These are phyloP conservation scores for Salvia rosmarinus DNA, from an alignment of 257 asterid genomes.

Conservation along the genomic window DNA sequence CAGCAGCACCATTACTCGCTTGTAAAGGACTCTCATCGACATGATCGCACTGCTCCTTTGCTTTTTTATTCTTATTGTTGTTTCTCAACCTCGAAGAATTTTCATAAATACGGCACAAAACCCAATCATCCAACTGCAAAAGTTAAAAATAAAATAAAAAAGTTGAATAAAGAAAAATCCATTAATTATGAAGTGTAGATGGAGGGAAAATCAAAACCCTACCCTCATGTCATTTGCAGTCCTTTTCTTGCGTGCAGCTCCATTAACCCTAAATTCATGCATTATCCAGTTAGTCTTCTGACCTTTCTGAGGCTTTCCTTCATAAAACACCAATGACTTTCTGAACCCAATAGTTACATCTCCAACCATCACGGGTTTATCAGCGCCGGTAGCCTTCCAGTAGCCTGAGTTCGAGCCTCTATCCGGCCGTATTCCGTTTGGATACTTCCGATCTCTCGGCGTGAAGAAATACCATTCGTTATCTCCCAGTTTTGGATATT, in stretches of 20 bases:
- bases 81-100: not conserved
- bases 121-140: conserved; percentile 26
- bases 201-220: not conserved
- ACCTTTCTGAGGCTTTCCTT: conserved; percentile 3
- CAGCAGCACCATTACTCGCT: too few species aligned
- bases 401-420: not conserved
- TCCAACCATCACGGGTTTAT: not conserved
- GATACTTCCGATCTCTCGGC: conserved; percentile 24
- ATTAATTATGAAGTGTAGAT: too few species aligned
- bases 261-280: conserved; percentile 6
- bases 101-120: conserved; percentile 16
- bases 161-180: not conserved
- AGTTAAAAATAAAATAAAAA: not conserved
- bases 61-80: too few species aligned
- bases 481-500: not conserved
- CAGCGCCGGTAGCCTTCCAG: conserved; percentile 26
- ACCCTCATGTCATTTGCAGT: conserved; percentile 18
- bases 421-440: not conserved
- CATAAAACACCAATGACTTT: conserved; percentile 24
- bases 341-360: not conserved
- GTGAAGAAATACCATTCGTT: conserved; percentile 26
- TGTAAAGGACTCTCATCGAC: too few species aligned
- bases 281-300: conserved; percentile 22
- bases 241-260: not conserved
- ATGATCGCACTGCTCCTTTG: too few species aligned